Evolutionary conservation across 805 yeast genomes (phyloP).

Genomic region (Starmerella geochares): DNA sequence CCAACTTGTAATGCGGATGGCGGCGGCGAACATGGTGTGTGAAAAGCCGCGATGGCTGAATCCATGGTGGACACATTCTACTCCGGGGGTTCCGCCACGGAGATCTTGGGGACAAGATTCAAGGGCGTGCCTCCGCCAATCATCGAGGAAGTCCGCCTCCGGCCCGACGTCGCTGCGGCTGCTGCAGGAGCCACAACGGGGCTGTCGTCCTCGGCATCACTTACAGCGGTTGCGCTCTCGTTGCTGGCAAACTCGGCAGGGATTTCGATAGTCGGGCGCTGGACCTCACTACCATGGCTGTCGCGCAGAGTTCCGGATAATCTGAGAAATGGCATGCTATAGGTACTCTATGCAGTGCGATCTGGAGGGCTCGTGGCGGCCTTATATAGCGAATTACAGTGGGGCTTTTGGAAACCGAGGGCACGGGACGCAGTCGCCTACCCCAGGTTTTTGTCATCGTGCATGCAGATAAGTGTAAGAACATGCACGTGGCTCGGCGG

Average conservation of each 20-base stretch:
- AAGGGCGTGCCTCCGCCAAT: slow-evolving; percentile 24
- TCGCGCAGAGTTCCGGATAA: slow-evolving; percentile 18
- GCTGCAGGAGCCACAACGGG: not conserved
- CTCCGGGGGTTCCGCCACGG: not conserved
- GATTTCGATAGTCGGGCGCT: slow-evolving; percentile 13
- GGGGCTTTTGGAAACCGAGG: not conserved
- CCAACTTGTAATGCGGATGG: too few species aligned
- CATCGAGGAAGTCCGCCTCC: slow-evolving; percentile 23
- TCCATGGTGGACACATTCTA: too few species aligned
- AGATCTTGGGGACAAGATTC: slow-evolving; percentile 12
- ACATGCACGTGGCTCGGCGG: not conserved
- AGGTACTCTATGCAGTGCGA: not conserved
- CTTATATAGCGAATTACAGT: not conserved
- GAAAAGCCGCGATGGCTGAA: too few species aligned
- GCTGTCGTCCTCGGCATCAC: slow-evolving; percentile 5
- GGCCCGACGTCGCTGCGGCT: slow-evolving; percentile 3
- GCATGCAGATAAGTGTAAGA: not conserved
- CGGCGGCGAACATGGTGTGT: too few species aligned
- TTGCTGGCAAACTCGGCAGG: slow-evolving; percentile 3
- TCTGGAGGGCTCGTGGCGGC: not conserved
- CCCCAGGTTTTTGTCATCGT: slow-evolving; percentile 8
- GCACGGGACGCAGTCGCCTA: not conserved
- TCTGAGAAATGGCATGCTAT: slow-evolving; percentile 16
- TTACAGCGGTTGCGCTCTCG: not conserved
- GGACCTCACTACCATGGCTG: slow-evolving; percentile 19